Evolutionary conservation across 2,329 filamentous ascomycete genomes (phyloP), one percentile per base, ranked within the genome.

Genomic region (Hypoxylon sp.): DNA sequence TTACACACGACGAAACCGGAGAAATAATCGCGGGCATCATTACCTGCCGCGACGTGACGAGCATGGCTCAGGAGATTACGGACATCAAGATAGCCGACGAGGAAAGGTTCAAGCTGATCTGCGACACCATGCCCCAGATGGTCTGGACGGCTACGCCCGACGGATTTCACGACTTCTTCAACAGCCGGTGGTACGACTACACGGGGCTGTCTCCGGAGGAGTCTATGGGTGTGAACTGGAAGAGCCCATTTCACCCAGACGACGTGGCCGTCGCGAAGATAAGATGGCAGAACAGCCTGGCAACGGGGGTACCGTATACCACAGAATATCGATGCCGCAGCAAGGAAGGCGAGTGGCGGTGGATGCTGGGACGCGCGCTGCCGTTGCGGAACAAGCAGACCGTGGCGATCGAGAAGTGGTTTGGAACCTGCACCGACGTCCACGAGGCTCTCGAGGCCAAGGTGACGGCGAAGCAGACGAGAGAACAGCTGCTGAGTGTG

Each of bases 341-440:
- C 55, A 83, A 82, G 46, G 82, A 88, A 26, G 90, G 90, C 0
- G 81, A 88, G 53, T 93, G 86, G 84, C 81, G 89, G 49, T 94
- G 90, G 90, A 91, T 92, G 80, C 77, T 94, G 2, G 89, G 87
- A 9, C 81, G 89, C 38, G 90, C 89, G 1, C 72, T 89, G 11
- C 89, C 90, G 0, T 79, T 92, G 66, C 81, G 80, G 33, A 85
- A 91, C 58, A 82, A 81, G 60, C 82, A 87, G 40, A 84, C 83
- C 0, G 88, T 88, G 1, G 77, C 81, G 43, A 91, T 93, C 45
- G 80, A 90, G 56, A 91, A 90, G 69, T 93, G 90, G 90, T 91
- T 90, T 66, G 90, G 80, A 13, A 92, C 89, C 1, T 92, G 88
- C 67, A 92, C 90, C 10, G 90, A 94, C 62, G 89, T 92, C 15